Evolutionary conservation across 305 asterid genomes (phyloP), one percentile per base, ranked within the genome.

Genomic region (Fraxinus floribunda): DNA sequence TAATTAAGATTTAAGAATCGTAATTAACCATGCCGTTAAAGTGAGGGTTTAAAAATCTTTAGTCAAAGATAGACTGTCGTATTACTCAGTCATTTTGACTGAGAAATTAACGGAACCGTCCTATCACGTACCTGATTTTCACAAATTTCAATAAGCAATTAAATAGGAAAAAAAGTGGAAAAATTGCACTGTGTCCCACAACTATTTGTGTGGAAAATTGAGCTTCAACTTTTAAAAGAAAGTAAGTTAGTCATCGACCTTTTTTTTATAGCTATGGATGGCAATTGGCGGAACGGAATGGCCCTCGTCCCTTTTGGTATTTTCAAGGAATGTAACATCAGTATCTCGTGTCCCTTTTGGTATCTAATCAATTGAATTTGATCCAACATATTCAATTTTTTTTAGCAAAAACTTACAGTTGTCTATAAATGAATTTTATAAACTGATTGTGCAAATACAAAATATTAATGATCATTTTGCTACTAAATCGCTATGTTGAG

Each of bases 61-160:
- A 41, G 84, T 82, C 77, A 79, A 77, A 70, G 80, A 66, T 75
- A 11, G 72, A 38, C 76, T 72, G 46, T 15, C 49, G 46, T 0
- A 72, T 72, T 74, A 74, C 46, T 16, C 20, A 7, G 57, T 74
- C 57, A 74, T 35, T 16, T 34, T 36, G 52, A 74, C 57, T 38
- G 52, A 74, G 13, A 34, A 10, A 76, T 70, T 84, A 84, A 87
- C 88, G 75, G 88, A 84, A 78, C 83, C 87, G 87, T 80, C 77
- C 75, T 20, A 64, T 70, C 87, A 82, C 79, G 86, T 86, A 79
- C 83, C 29, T n/a, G 62, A 32, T 30, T 18, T 55, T 70, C 83
- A 74, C 83, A 20, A 7, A 77, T 64, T 60, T 77, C 83, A 26
- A 86, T 29, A 86, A 83, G 52, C 52, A 60, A 26, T 46, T 7